phyloP scores from a whole-genome alignment of 129 eudicot genomes.

The Flaveria ramosissima region DNA sequence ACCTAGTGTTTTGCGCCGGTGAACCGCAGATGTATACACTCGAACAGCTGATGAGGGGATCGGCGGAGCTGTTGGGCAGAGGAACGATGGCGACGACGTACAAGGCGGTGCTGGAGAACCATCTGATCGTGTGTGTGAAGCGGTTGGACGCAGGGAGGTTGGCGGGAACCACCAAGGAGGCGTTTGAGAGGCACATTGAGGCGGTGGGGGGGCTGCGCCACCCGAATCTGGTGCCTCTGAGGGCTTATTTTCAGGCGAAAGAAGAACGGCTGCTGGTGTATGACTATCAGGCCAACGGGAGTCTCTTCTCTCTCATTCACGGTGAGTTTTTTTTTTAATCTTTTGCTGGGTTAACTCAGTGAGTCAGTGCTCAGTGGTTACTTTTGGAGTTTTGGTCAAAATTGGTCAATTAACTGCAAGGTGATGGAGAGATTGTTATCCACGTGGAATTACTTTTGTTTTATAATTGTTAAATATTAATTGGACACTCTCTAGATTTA shows the following conservation, averaged over 20 bases:
- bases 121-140: slow-evolving; percentile 76
- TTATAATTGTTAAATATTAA: background rate
- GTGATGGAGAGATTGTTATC: background rate
- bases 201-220: slow-evolving; percentile 82
- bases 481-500: slow-evolving; percentile 8
- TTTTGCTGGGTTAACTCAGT: slow-evolving; percentile 8
- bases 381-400: background rate
- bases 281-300: slow-evolving; percentile 90
- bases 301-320: slow-evolving; percentile 72
- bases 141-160: slow-evolving; percentile 65
- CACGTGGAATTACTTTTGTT: slow-evolving; percentile 5
- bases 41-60: slow-evolving; percentile 84
- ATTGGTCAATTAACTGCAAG: background rate
- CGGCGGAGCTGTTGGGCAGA: slow-evolving; percentile 84
- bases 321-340: slow-evolving; percentile 36
- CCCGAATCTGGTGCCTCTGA: slow-evolving; percentile 75
- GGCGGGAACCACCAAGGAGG: slow-evolving; percentile 54
- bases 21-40: slow-evolving; percentile 59
- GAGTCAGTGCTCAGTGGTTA: background rate
- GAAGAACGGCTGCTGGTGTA: slow-evolving; percentile 76
- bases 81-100: slow-evolving; percentile 76
- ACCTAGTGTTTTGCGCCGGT: slow-evolving; percentile 70
- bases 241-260: slow-evolving; percentile 80
- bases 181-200: slow-evolving; percentile 71
- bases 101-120: slow-evolving; percentile 82